Evolutionary conservation across 805 yeast genomes (phyloP), one percentile per base, ranked within the genome.

Genomic region (Zygotorulaspora sp.): DNA sequence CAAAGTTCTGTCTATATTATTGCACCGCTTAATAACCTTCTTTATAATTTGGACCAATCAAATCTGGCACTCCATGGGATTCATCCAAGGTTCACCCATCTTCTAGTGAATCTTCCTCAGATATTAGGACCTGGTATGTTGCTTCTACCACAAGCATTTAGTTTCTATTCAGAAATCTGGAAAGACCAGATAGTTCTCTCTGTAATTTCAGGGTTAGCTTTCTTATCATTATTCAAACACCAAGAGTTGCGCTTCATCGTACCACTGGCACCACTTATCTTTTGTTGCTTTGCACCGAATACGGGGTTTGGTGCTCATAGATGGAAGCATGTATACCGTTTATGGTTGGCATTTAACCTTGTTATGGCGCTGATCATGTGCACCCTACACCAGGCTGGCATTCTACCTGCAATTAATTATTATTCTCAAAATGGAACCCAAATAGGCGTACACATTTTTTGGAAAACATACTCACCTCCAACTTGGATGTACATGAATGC

Each of bases 381-480:
- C 0, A 57, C 77, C 0, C 68, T 78, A 18, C 98, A 92, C 53
- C 98, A 92, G 65, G 88, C 90, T 27, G 99, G 99, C 1, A 76
- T 92, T 0, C 65, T 90, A 1, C 81, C 85, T 0, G 81, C 83
- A 0, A 4, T 43, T 10, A 28, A 21, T 17, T 12, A 18, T 2
- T 35, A 36, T 12, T 30, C 26, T 8, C 16, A 12, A n/a, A 33
- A 33, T 9, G 12, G 22, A 4, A 4, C 17, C 1, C 15, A 38
- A 5, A 37, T 58, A 3, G 61, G 70, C 0, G 64, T 76, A 0
- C 72, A 76, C 23, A 53, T 90, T 4, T 90, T 95, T 87, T 90
- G 97, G 97, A 78, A 87, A 58, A 87, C 96, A 0, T 92, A 90
- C 51, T 75, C 86, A 3, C 97, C 97, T 0, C 97, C 98, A 3